These are phyloP conservation scores for Apiospora malaysiana DNA, from an alignment of 2,329 filamentous ascomycete species.

Conservation along the genomic window DNA sequence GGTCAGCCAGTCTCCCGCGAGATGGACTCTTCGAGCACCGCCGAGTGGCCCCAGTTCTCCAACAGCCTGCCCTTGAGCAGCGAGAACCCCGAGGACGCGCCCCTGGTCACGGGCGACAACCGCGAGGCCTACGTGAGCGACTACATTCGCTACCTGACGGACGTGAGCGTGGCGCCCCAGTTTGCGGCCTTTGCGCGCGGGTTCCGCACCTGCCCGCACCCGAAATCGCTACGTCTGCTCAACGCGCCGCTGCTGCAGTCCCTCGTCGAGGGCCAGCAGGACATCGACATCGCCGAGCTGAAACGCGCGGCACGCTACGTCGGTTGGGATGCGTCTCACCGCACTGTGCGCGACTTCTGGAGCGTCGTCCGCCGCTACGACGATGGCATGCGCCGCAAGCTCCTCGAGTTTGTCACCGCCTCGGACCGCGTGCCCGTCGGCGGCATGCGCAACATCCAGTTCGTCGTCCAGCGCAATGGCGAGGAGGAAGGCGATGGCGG, in stretches of 20 bases:
- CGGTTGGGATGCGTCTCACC: constrained; percentile 74
- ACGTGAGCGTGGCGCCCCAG: constrained; percentile 78
- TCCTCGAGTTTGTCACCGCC: constrained; percentile 95
- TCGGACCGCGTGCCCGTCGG: constrained; percentile 89
- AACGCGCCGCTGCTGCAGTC: constrained; percentile 73
- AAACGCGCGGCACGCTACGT: constrained; percentile 78
- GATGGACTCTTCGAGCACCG: constrained; percentile 50
- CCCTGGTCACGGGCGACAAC: constrained; percentile 81
- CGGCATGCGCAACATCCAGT: constrained; percentile 81
- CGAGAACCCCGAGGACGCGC: constrained; percentile 59
- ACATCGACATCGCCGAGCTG: constrained; percentile 79
- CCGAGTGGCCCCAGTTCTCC: constrained; percentile 61
- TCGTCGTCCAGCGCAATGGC: constrained; percentile 81
- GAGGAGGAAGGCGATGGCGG: constrained; percentile 61
- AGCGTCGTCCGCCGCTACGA: constrained; percentile 72
- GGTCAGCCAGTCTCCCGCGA: constrained; percentile 62
- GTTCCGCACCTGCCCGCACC: constrained; percentile 76
- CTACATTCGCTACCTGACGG: constrained; percentile 84
- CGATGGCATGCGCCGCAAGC: constrained; percentile 71
- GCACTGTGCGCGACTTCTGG: constrained; percentile 83
- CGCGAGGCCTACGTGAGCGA: constrained; percentile 79
- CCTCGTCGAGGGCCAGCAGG: constrained; percentile 81
- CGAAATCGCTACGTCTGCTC: constrained; percentile 74
- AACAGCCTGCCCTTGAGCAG: constrained; percentile 36
- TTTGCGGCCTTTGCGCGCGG: constrained; percentile 81